These are phyloP conservation scores for Catharanthus roseus DNA, from an alignment of 257 asterid species.

Conservation along the genomic window DNA sequence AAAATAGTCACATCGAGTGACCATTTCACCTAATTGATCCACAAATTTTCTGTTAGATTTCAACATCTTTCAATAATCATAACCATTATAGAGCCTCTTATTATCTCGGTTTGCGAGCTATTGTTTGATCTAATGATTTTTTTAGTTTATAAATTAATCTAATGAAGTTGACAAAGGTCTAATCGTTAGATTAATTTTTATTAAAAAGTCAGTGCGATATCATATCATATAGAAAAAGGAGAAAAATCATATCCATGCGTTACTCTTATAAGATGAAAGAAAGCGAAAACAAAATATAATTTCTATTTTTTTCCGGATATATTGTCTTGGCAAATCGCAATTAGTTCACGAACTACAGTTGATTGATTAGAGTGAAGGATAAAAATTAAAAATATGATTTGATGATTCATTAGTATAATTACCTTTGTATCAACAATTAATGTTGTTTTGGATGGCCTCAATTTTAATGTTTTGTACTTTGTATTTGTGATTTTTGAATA, in stretches of 20 bases:
- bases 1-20: neutral
- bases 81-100: neutral
- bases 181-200: neutral
- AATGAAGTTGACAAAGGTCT: neutral
- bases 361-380: too few relatives aligned
- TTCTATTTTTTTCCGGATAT: too few relatives aligned
- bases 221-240: neutral
- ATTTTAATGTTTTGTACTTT: neutral
- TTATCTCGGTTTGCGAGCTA: neutral
- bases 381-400: neutral
- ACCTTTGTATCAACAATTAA: neutral
- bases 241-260: too few relatives aligned
- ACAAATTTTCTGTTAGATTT: neutral
- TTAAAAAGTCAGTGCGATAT: neutral
- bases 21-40: conserved; percentile 6
- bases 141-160: too few relatives aligned
- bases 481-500: neutral
- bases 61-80: neutral
- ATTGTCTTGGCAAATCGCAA: too few relatives aligned
- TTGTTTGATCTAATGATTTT: too few relatives aligned
- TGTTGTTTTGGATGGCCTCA: neutral
- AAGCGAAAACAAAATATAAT: too few relatives aligned
- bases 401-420: neutral
- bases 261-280: too few relatives aligned
- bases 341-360: too few relatives aligned